Evolutionary conservation across 2,329 filamentous ascomycete species (phyloP).

Genomic region (Cladosporium sp.): DNA sequence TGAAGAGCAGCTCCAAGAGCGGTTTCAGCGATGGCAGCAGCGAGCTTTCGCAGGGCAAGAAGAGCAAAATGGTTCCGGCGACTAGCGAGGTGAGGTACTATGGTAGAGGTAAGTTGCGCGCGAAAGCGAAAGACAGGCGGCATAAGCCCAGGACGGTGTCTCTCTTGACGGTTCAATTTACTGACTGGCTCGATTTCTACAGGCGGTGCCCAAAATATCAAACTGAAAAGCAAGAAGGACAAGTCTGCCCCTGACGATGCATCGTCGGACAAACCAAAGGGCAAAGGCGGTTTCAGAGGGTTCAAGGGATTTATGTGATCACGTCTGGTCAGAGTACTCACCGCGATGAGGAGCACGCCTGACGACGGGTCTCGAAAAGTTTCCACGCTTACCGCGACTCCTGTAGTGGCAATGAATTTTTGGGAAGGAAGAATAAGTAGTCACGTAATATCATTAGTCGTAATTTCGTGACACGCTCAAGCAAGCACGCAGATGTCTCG

Average conservation of each 20-base stretch:
- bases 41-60: conserved; percentile 26
- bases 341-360: too few species aligned
- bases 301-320: conserved; percentile 29
- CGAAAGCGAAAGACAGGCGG: neutral
- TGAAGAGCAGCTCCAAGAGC: conserved; percentile 8
- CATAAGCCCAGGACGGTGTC: neutral
- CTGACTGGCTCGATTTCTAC: conserved; percentile 3
- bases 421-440: too few species aligned
- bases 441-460: too few species aligned
- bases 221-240: conserved; percentile 45
- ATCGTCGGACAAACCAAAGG: conserved; percentile 37
- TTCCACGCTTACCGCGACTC: too few species aligned
- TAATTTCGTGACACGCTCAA: too few species aligned
- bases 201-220: conserved; percentile 53
- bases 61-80: conserved; percentile 44
- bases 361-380: too few species aligned
- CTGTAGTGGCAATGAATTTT: too few species aligned
- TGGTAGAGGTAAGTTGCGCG: conserved; percentile 48
- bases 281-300: conserved; percentile 31
- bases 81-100: conserved; percentile 50
- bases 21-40: conserved; percentile 25
- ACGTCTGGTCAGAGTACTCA: too few species aligned
- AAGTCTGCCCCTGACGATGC: conserved; percentile 20
- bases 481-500: too few species aligned
- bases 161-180: neutral